Evolutionary conservation across 768 basidiomycete genomes (phyloP).

Genomic region (Dioszegia crocea): DNA sequence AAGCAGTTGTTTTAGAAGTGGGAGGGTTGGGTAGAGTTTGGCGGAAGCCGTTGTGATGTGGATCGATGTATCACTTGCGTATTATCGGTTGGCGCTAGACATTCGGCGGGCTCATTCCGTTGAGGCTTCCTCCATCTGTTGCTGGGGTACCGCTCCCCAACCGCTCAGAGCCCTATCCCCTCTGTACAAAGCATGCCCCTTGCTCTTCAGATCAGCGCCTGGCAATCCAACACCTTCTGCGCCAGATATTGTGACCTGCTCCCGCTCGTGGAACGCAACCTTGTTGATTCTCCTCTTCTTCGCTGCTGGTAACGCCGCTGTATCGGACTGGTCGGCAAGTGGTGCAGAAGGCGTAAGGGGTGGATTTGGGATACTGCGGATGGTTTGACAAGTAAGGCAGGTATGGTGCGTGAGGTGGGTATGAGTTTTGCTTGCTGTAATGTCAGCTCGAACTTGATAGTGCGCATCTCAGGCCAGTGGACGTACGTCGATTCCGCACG

Average conservation of each 20-base stretch:
- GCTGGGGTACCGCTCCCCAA: conserved; percentile 9
- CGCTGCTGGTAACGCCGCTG: neutral
- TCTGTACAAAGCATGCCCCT: conserved; percentile 24
- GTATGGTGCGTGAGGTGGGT: conserved; percentile 22
- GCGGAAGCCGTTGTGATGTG: neutral
- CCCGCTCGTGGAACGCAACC: conserved; percentile 22
- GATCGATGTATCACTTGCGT: neutral
- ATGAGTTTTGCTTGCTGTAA: conserved; percentile 23
- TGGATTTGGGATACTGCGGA: conserved; percentile 5
- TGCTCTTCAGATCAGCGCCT: neutral
- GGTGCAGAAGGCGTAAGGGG: neutral
- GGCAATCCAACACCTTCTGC: neutral
- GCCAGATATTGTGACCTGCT: neutral
- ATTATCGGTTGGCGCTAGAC: no score
- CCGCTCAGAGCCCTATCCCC: conserved; percentile 15
- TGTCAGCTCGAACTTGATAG: conserved; percentile 4
- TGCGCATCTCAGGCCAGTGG: no score
- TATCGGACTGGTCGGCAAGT: neutral
- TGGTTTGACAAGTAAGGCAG: conserved; percentile 25
- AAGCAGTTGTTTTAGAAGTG: neutral
- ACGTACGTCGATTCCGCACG: conserved; percentile 39
- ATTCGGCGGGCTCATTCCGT: no score
- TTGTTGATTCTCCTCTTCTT: conserved; percentile 9
- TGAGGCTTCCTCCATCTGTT: no score
- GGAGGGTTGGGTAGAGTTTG: neutral